phyloP scores from a whole-genome alignment of 2,329 filamentous ascomycete species.

The Aureobasidium mangrovei region DNA sequence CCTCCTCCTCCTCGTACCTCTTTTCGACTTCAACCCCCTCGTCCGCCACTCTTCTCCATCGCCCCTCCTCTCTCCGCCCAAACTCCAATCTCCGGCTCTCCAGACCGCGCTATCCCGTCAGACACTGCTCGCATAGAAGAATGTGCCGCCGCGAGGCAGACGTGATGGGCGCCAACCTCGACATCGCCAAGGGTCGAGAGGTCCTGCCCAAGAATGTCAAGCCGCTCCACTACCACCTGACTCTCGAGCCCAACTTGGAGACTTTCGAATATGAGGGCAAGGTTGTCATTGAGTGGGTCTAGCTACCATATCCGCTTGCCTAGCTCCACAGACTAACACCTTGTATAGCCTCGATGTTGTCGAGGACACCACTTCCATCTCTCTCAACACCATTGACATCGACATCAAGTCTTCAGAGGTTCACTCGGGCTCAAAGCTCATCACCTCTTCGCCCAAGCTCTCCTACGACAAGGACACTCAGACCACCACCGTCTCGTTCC shows the following conservation, averaged over 20 bases:
- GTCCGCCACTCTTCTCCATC: background rate
- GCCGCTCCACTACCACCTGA: slow-evolving; percentile 85
- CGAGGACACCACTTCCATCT: slow-evolving; percentile 75
- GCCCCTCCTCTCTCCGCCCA: slow-evolving; percentile 5
- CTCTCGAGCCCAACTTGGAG: slow-evolving; percentile 81
- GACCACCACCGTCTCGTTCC: slow-evolving; percentile 71
- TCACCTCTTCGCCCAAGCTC: slow-evolving; percentile 57
- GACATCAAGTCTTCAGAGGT: slow-evolving; percentile 70
- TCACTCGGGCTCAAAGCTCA: slow-evolving; percentile 47
- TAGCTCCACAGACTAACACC: slow-evolving; percentile 13
- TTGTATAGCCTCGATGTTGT: slow-evolving; percentile 60
- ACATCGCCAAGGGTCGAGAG: slow-evolving; percentile 61
- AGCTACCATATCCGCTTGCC: background rate
- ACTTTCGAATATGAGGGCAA: slow-evolving; percentile 80
- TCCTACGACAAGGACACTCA: slow-evolving; percentile 72
- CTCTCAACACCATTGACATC: slow-evolving; percentile 80
- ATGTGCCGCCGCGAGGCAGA: slow-evolving; percentile 61
- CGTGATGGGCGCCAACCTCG: slow-evolving; percentile 41
- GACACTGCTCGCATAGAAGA: slow-evolving; percentile 68
- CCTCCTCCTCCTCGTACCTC: background rate
- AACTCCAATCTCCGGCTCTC: background rate
- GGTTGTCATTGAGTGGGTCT: slow-evolving; percentile 65
- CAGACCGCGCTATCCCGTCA: slow-evolving; percentile 19
- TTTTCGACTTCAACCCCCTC: background rate
- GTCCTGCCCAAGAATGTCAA: slow-evolving; percentile 87